Percentiles rank a stretch among this genome's conserved stretches.
phyloP scores from a whole-genome alignment of 78 protist genomes.

The Dictyostelium discoideum region DNA sequence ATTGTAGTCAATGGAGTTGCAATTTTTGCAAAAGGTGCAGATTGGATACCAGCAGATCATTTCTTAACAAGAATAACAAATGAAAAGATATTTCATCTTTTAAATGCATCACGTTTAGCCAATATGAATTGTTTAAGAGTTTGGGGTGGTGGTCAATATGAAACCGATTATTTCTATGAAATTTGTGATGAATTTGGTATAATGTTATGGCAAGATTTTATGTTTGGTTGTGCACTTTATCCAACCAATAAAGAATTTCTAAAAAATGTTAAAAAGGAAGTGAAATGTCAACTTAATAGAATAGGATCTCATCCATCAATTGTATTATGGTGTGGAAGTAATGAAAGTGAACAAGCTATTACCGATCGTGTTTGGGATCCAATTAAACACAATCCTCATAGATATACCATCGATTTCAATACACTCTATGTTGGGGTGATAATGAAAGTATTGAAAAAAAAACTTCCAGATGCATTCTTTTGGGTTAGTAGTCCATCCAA shows the following conservation, averaged over 20 bases:
- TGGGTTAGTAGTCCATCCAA: constrained; percentile 89
- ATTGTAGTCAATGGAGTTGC: constrained; percentile 58
- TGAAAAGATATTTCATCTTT: not conserved
- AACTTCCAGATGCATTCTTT: constrained; percentile 77
- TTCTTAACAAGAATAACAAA: constrained; percentile 39
- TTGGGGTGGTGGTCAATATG: constrained; percentile 88
- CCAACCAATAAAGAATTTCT: constrained; percentile 89
- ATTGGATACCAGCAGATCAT: constrained; percentile 83
- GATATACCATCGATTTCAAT: constrained; percentile 81
- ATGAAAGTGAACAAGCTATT: constrained; percentile 91
- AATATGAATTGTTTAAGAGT: constrained; percentile 76
- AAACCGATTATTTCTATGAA: constrained; percentile 70
- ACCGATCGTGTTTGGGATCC: constrained; percentile 53
- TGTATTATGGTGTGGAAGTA: constrained; percentile 91
- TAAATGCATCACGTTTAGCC: not conserved
- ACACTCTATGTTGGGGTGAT: constrained; percentile 81
- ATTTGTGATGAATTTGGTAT: constrained; percentile 83
- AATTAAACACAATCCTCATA: constrained; percentile 6
- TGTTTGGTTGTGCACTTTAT: constrained; percentile 91
- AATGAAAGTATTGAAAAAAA: not conserved
- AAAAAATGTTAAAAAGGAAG: constrained; percentile 64
- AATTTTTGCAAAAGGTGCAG: constrained; percentile 79
- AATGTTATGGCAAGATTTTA: constrained; percentile 94
- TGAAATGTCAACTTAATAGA: constrained; percentile 68
- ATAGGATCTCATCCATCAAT: constrained; percentile 82